A percentile compares a stretch with the other conserved stretches of the same genome.
These are phyloP conservation scores for Penicillium sp. DNA, from an alignment of 2,329 filamentous ascomycete species.

Conservation along the genomic window DNA sequence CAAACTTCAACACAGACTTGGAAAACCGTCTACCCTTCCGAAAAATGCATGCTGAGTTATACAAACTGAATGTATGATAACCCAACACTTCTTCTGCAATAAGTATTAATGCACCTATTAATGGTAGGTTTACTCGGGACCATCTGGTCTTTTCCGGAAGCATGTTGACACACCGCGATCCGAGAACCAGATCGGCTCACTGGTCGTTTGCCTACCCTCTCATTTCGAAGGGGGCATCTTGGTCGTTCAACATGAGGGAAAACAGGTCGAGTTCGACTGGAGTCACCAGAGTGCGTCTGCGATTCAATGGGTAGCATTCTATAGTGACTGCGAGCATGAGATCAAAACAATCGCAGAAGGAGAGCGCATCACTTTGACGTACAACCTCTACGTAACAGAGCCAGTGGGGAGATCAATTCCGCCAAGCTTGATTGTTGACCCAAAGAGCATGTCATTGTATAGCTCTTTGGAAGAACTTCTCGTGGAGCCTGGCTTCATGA, in stretches of 20 bases:
- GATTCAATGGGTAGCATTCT: slow-evolving; percentile 40
- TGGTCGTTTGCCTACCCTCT: slow-evolving; percentile 53
- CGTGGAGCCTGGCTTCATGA: slow-evolving; percentile 10
- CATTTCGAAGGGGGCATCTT: slow-evolving; percentile 33
- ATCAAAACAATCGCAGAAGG: slow-evolving; percentile 49
- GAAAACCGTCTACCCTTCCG: slow-evolving; percentile 19
- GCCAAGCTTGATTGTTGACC: slow-evolving; percentile 27
- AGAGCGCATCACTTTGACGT: slow-evolving; percentile 58
- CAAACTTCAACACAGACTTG: slow-evolving; percentile 18
- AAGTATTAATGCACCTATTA: background rate
- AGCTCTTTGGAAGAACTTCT: slow-evolving; percentile 32
- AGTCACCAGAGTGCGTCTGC: slow-evolving; percentile 12
- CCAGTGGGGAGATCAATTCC: slow-evolving; percentile 28
- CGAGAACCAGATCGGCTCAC: slow-evolving; percentile 50
- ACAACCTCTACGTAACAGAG: slow-evolving; percentile 53
- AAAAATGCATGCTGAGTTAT: slow-evolving; percentile 53
- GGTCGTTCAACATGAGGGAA: slow-evolving; percentile 32
- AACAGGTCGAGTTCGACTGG: slow-evolving; percentile 30
- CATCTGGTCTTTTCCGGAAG: slow-evolving; percentile 50
- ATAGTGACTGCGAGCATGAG: slow-evolving; percentile 39
- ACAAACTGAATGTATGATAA: slow-evolving; percentile 52
- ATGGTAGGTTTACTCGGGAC: slow-evolving; percentile 50
- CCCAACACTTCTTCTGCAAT: slow-evolving; percentile 20
- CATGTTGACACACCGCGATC: slow-evolving; percentile 56
- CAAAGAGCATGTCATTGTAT: slow-evolving; percentile 38